phyloP scores from a whole-genome alignment of 371 early-diverging fungal species.

The Mortierella sp. region DNA sequence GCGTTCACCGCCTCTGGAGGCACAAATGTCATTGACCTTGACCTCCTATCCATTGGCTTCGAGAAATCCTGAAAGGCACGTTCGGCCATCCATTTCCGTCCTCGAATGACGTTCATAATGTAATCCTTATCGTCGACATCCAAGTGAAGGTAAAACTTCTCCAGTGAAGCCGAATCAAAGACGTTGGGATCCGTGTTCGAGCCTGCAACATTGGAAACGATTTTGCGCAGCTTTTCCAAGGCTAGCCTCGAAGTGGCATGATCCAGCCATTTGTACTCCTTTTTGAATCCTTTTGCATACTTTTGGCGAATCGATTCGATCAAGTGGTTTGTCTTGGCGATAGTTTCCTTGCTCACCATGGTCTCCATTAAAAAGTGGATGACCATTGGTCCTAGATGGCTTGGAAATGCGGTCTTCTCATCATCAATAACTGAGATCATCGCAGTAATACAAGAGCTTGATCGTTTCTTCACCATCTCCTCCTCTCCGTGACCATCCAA shows the following conservation, averaged over 20 bases:
- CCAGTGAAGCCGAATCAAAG: conserved; percentile 54
- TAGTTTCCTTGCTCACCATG: conserved; percentile 48
- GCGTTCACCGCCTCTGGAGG: neutral
- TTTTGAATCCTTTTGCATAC: conserved; percentile 53
- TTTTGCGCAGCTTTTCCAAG: conserved; percentile 55
- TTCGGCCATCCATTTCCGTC: no score
- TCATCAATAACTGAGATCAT: conserved; percentile 48
- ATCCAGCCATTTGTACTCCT: conserved; percentile 63
- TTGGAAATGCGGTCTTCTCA: no score
- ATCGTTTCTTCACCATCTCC: no score
- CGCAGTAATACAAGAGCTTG: conserved; percentile 44
- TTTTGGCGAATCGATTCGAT: conserved; percentile 56
- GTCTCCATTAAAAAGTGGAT: conserved; percentile 60
- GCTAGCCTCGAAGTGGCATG: conserved; percentile 57
- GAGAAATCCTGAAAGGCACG: neutral
- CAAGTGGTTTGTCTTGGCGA: conserved; percentile 41
- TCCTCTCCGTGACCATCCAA: no score
- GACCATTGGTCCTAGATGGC: conserved; percentile 61
- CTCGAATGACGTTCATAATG: conserved; percentile 47
- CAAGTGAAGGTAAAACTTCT: conserved; percentile 56
- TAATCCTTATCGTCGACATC: conserved; percentile 27
- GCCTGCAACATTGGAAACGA: conserved; percentile 59
- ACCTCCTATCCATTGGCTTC: neutral
- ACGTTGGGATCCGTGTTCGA: conserved; percentile 36
- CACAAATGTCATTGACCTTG: neutral